phyloP scores from a whole-genome alignment of 768 basidiomycete genomes.

The Hydnomerulius pinastri region DNA sequence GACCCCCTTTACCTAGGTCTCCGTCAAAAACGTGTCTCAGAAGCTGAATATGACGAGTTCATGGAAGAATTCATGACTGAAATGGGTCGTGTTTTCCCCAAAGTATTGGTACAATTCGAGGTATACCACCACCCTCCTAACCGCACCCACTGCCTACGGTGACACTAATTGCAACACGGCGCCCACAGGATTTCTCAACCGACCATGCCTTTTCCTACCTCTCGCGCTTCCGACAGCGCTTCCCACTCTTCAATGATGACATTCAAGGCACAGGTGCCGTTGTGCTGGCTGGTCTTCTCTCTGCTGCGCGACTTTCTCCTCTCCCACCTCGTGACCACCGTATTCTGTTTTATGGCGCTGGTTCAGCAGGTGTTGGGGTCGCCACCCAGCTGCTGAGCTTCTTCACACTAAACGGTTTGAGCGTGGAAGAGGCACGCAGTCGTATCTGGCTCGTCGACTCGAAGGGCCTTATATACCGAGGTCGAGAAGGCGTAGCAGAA shows the following conservation, averaged over 20 bases:
- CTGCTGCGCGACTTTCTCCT: conserved; percentile 78
- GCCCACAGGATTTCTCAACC: conserved; percentile 81
- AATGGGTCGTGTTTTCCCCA: conserved; percentile 73
- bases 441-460: conserved; percentile 86
- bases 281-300: conserved; percentile 86
- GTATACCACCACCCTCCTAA: conserved; percentile 30
- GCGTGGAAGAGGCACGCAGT: conserved; percentile 72
- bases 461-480: conserved; percentile 79
- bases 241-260: conserved; percentile 87
- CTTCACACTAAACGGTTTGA: conserved; percentile 80
- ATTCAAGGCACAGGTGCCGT: conserved; percentile 92
- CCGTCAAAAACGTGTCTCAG: conserved; percentile 65
- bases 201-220: conserved; percentile 90
- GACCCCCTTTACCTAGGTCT: conserved; percentile 92
- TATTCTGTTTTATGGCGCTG: conserved; percentile 92
- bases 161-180: background rate
- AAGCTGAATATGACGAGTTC: conserved; percentile 71
- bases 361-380: conserved; percentile 90
- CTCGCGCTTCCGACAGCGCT: conserved; percentile 70
- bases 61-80: conserved; percentile 94
- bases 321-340: conserved; percentile 69
- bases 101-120: conserved; percentile 85
- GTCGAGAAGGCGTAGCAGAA: conserved; percentile 70
- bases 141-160: background rate
- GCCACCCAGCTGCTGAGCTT: conserved; percentile 87